Evolutionary conservation across 371 early-diverging fungal species (phyloP), one percentile per base, ranked within the genome.

Genomic region (Zopfochytrium polystomum): DNA sequence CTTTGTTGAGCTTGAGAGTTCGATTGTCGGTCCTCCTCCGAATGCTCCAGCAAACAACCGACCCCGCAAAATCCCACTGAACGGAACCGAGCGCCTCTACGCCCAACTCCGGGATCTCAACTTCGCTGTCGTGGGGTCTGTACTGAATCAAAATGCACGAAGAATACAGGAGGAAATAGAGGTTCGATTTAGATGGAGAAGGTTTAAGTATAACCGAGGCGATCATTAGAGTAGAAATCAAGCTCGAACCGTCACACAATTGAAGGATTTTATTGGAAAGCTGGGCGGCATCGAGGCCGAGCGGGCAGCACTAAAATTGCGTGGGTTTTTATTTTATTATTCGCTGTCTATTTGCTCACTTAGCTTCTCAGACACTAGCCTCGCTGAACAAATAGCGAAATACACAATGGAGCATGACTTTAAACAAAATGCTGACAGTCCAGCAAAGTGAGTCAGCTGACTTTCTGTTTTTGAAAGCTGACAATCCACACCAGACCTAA

Each of bases 201-300:
- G n/a, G 20, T 53, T 13, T n/a, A n/a, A n/a, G n/a, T n/a, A n/a
- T n/a, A n/a, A n/a, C n/a, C n/a, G n/a, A n/a, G n/a, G n/a, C n/a
- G n/a, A n/a, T n/a, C n/a, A n/a, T 18, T 33, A 75, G 81, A 85
- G 84, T 60, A 84, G 93, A 15, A 92, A 95, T 75, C 80, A 87
- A 63, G 91, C 93, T 30, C 87, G 87, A 63, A 93, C 96, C 0
- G 86, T 92, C 2, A 80, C 88, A 3, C 87, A 95, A 69, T 85
- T 96, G 55, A 85, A 91, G 49, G 87, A 92, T 63, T 95, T 96
- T 81, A 89, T 92, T 7, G 87, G 87, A 29, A 84, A 87, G 70
- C 75, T 95, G 47, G 85, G 88, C 22, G 85, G 82, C 22, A 69
- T 96, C 52, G 90, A 91, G 57, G 79, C 85, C 30, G 91, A 93